These are phyloP conservation scores for Irpex sp. DNA, from an alignment of 1,284 basidiomycete species.

Conservation along the genomic window DNA sequence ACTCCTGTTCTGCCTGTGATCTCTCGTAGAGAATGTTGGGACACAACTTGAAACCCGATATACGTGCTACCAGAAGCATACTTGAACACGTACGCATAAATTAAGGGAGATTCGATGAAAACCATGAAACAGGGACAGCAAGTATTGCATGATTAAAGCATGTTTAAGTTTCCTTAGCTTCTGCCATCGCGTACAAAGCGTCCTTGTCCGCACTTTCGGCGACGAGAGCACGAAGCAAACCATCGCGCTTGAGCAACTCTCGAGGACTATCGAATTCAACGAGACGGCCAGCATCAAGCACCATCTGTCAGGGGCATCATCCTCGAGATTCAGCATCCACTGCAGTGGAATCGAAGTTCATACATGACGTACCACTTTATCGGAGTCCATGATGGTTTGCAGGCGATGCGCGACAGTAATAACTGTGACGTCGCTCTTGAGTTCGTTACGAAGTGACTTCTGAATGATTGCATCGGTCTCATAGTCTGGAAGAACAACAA, in stretches of 20 bases:
- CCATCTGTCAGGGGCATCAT: conserved; percentile 22
- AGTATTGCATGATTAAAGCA: too few relatives aligned
- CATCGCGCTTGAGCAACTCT: conserved; percentile 31
- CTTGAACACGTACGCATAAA: too few relatives aligned
- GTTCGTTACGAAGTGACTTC: conserved; percentile 48
- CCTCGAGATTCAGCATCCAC: too few relatives aligned
- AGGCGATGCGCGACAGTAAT: conserved; percentile 68
- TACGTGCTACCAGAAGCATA: too few relatives aligned
- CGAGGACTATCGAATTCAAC: conserved; percentile 35
- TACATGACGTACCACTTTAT: conserved; percentile 31
- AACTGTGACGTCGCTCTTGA: conserved; percentile 52
- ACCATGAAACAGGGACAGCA: too few relatives aligned
- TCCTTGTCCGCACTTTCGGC: conserved; percentile 36
- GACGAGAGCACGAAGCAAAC: conserved; percentile 33
- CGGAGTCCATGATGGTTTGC: conserved; percentile 67
- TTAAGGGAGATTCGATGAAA: too few relatives aligned
- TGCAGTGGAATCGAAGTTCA: too few relatives aligned
- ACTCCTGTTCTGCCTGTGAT: too few relatives aligned
- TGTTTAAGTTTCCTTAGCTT: background rate
- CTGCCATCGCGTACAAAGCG: conserved; percentile 28
- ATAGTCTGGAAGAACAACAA: conserved; percentile 37
- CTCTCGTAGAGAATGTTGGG: too few relatives aligned
- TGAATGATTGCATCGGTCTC: conserved; percentile 60
- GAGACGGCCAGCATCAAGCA: conserved; percentile 31
- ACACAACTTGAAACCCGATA: too few relatives aligned